These are phyloP conservation scores for Diaporthe sp. DNA, from an alignment of 2,329 filamentous ascomycete genomes.

Conservation along the genomic window DNA sequence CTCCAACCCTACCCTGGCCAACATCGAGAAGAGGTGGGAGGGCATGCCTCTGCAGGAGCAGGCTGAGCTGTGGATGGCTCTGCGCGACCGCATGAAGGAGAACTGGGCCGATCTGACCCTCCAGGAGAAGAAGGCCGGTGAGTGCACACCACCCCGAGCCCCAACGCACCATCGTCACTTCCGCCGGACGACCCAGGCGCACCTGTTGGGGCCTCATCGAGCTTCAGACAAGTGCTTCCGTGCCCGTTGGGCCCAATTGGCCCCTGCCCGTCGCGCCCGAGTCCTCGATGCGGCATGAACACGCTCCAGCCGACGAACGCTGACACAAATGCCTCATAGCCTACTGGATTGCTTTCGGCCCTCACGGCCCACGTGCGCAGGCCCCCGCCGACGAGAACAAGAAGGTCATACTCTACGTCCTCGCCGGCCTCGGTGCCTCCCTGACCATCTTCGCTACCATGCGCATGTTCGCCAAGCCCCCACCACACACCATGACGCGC, in stretches of 20 bases:
- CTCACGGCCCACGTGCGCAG: slow-evolving; percentile 90
- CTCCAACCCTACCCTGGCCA: slow-evolving; percentile 95
- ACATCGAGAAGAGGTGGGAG: slow-evolving; percentile 99
- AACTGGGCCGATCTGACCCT: slow-evolving; percentile 96
- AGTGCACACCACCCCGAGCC: slow-evolving; percentile 57
- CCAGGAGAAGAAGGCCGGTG: slow-evolving; percentile 99
- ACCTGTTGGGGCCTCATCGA: neutral
- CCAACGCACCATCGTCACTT: neutral
- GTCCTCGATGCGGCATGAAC: slow-evolving; percentile 42
- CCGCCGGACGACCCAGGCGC: neutral
- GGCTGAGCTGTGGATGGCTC: slow-evolving; percentile 98
- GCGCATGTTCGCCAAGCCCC: slow-evolving; percentile 78
- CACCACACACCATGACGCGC: slow-evolving; percentile 91
- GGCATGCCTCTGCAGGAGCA: slow-evolving; percentile 98
- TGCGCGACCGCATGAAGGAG: slow-evolving; percentile 98
- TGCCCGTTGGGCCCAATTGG: slow-evolving; percentile 24
- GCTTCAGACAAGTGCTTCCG: neutral
- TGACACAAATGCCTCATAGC: slow-evolving; percentile 71
- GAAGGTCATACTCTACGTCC: slow-evolving; percentile 82
- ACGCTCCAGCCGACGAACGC: slow-evolving; percentile 43
- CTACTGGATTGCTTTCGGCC: slow-evolving; percentile 98
- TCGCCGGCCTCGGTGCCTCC: slow-evolving; percentile 76
- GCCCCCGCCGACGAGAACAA: slow-evolving; percentile 87
- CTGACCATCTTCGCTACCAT: slow-evolving; percentile 79
- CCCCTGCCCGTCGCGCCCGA: slow-evolving; percentile 42